Percentiles rank a stretch among this genome's conserved stretches.
Conservation (phyloP, 768 basidiomycete genomes). For the Megacollybia marginata region DNA sequence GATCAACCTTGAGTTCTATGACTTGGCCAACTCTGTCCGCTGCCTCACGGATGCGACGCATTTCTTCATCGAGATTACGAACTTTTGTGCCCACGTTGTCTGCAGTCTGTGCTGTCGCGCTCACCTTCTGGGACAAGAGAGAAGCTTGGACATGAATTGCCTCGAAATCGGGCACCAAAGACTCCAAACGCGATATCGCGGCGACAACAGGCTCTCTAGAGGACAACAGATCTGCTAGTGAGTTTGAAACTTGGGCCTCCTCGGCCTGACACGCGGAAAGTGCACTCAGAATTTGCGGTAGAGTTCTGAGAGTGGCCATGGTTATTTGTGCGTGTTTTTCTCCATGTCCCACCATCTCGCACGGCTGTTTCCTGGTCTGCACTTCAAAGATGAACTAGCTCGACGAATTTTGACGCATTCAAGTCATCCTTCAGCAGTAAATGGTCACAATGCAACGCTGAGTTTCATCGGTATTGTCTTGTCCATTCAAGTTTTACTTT, state of each 20-base stretch:
- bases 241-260: conserved; percentile 69
- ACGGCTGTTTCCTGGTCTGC: conserved; percentile 52
- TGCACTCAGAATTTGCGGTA: conserved; percentile 67
- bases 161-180: conserved; percentile 56
- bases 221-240: conserved; percentile 64
- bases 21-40: conserved; percentile 90
- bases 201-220: conserved; percentile 56
- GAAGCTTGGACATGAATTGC: conserved; percentile 51
- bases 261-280: conserved; percentile 70
- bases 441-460: conserved; percentile 68
- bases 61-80: conserved; percentile 84
- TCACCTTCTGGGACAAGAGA: conserved; percentile 50
- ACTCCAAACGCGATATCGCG: conserved; percentile 55
- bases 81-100: conserved; percentile 92
- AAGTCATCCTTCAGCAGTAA: conserved; percentile 58
- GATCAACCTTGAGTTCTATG: conserved; percentile 61
- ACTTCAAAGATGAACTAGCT: conserved; percentile 66
- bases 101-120: conserved; percentile 69
- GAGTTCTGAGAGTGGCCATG: conserved; percentile 37
- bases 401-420: conserved; percentile 71
- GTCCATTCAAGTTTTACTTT: not conserved
- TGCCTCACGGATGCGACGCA: conserved; percentile 82
- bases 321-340: not conserved
- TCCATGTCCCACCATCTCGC: too few species aligned
- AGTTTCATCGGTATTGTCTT: conserved; percentile 59